A percentile compares a stretch with the other conserved stretches of the same genome.
Evolutionary conservation across 176 grass and related monocot species (phyloP).

Genomic region (Luzula sylvatica): DNA sequence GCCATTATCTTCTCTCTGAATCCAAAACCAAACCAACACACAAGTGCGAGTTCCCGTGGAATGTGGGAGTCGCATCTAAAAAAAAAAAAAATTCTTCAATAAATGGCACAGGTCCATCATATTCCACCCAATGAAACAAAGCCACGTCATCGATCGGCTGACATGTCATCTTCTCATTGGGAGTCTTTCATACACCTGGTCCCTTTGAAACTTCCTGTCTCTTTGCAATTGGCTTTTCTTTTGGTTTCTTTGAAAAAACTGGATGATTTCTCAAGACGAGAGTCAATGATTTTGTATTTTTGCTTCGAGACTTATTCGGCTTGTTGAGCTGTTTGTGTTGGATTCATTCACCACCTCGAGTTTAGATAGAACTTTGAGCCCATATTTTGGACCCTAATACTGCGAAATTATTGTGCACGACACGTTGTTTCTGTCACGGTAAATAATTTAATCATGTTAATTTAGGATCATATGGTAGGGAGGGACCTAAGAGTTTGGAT

Average conservation of each 20-base stretch:
- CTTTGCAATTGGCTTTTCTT: conserved; percentile 31
- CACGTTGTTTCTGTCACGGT: conserved; percentile 1
- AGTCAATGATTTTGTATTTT: conserved; percentile 19
- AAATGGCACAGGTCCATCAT: too few relatives aligned
- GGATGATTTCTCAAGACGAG: conserved; percentile 7
- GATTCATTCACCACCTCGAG: neutral
- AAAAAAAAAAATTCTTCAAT: too few relatives aligned
- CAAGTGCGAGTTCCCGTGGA: too few relatives aligned
- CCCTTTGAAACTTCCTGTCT: conserved; percentile 13
- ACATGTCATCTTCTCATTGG: neutral
- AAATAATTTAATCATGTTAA: neutral
- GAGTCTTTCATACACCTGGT: too few relatives aligned
- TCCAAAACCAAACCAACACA: too few relatives aligned
- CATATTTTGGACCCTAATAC: neutral
- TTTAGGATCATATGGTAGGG: conserved; percentile 7
- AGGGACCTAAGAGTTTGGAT: conserved; percentile 15
- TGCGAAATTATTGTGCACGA: conserved; percentile 13
- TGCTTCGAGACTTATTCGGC: conserved; percentile 12
- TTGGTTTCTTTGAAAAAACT: conserved; percentile 4
- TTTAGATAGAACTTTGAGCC: conserved; percentile 11
- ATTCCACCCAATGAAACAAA: neutral
- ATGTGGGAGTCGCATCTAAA: too few relatives aligned
- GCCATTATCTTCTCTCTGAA: too few relatives aligned
- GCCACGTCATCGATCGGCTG: neutral
- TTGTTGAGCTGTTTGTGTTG: conserved; percentile 10